phyloP scores from a whole-genome alignment of 768 basidiomycete species.

The Hericium alpestre region DNA sequence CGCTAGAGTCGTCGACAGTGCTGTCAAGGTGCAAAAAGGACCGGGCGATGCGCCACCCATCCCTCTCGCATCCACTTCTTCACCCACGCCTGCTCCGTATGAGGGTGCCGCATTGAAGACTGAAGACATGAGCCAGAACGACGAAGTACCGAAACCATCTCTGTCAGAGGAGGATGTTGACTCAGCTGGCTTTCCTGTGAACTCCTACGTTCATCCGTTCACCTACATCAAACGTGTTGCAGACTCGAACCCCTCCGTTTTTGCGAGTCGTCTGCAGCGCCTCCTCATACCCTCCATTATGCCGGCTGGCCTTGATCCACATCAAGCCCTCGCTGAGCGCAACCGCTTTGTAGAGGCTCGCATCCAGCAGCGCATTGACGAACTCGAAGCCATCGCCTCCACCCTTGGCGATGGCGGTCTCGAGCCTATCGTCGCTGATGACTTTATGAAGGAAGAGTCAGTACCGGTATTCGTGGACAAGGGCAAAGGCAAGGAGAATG shows the following conservation, averaged over 20 bases:
- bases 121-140: constrained; percentile 41
- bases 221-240: constrained; percentile 60
- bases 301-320: constrained; percentile 87
- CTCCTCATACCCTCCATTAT: constrained; percentile 82
- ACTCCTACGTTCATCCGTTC: constrained; percentile 80
- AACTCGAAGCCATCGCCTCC: constrained; percentile 70
- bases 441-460: neutral
- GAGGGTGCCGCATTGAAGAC: constrained; percentile 35
- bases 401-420: constrained; percentile 73
- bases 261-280: constrained; percentile 66
- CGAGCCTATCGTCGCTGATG: constrained; percentile 37
- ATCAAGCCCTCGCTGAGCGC: constrained; percentile 83
- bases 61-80: constrained; percentile 1
- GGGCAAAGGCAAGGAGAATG: constrained; percentile 17
- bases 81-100: neutral
- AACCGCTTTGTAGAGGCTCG: constrained; percentile 86
- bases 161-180: constrained; percentile 71
- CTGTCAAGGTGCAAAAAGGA: constrained; percentile 63
- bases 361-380: constrained; percentile 77
- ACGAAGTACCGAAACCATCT: constrained; percentile 62
- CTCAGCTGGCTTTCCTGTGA: constrained; percentile 86
- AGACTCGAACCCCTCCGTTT: constrained; percentile 49
- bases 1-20: constrained; percentile 60
- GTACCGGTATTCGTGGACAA: neutral
- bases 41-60: constrained; percentile 19